Evolutionary conservation across 1,139 yeast genomes (phyloP).

Genomic region (Diutina ranongensis): DNA sequence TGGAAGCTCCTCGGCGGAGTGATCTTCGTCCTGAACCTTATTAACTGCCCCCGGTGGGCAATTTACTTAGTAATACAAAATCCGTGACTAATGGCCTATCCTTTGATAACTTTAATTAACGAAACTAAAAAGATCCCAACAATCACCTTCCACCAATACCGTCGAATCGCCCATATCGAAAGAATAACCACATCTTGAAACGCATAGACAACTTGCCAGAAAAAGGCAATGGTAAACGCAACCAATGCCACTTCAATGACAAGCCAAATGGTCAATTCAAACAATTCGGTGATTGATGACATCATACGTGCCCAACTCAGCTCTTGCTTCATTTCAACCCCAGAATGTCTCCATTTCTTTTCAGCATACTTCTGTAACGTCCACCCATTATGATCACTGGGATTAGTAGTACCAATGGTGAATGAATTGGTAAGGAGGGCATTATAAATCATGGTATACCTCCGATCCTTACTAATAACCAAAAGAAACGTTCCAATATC

Average conservation of each 20-base stretch:
- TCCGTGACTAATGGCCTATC: background rate
- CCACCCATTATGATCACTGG: background rate
- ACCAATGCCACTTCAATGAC: background rate
- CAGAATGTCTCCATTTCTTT: background rate
- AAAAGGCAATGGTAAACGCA: background rate
- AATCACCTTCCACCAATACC: background rate
- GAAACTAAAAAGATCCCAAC: background rate
- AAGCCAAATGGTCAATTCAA: too few species aligned
- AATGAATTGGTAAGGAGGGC: background rate
- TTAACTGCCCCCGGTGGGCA: background rate
- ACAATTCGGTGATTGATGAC: too few species aligned
- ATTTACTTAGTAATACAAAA: background rate
- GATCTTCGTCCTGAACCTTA: slow-evolving; percentile 60
- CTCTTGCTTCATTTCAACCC: background rate
- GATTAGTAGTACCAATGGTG: background rate
- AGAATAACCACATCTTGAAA: background rate
- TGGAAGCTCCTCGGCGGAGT: slow-evolving; percentile 69
- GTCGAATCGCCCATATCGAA: background rate
- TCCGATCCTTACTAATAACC: background rate
- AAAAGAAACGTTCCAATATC: background rate
- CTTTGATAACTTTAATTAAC: background rate
- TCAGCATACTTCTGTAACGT: background rate
- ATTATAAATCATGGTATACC: background rate
- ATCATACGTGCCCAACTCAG: background rate
- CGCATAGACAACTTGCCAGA: background rate